phyloP scores from a whole-genome alignment of 2,329 filamentous ascomycete genomes.

The Dactylonectria macrodidyma region DNA sequence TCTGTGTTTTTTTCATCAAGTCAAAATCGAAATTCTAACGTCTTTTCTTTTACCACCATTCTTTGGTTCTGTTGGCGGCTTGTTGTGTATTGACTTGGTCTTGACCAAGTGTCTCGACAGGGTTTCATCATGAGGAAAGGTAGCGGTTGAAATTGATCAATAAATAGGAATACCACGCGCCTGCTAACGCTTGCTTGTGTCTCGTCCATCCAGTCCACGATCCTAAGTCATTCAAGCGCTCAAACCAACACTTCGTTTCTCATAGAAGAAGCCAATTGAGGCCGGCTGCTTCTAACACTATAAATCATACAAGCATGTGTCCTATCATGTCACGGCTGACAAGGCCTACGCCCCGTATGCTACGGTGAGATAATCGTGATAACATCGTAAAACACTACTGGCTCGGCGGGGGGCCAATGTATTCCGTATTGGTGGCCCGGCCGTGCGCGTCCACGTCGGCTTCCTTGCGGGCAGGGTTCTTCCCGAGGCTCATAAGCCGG shows the following conservation, averaged over 20 bases:
- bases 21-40: conserved; percentile 39
- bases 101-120: not conserved
- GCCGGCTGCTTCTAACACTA: not conserved
- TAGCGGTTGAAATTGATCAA: not conserved
- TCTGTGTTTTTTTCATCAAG: conserved; percentile 42
- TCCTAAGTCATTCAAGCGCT: not conserved
- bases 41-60: conserved; percentile 16
- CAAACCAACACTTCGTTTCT: not conserved
- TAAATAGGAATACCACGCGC: not conserved
- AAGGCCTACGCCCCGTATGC: not conserved
- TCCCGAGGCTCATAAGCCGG: conserved; percentile 57
- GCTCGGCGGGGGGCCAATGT: not conserved
- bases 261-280: not conserved
- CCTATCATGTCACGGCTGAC: not conserved
- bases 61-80: not conserved
- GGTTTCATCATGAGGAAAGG: not conserved
- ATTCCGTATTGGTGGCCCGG: conserved; percentile 56
- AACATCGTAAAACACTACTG: not conserved
- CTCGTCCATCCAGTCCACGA: too few species aligned
- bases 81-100: not conserved
- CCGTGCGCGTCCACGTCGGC: conserved; percentile 60
- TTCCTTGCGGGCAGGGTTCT: conserved; percentile 66
- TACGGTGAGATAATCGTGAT: not conserved
- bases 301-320: not conserved
- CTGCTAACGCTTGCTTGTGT: not conserved